Evolutionary conservation across 768 basidiomycete genomes (phyloP), one percentile per base, ranked within the genome.

Genomic region (Paxillus ammoniavirescens): DNA sequence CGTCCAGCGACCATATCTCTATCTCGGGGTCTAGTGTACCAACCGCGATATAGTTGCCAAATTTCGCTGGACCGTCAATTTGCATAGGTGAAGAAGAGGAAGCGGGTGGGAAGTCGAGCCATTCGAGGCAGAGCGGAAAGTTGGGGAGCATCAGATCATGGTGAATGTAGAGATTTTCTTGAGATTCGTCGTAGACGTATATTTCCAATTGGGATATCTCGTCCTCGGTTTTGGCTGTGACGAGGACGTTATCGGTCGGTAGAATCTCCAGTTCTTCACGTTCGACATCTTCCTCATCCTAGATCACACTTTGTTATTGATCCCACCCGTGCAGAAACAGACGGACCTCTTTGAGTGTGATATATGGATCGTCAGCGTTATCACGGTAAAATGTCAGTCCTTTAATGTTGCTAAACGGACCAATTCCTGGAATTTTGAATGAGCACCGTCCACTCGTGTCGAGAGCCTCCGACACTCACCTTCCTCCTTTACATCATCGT

Each of bases 141-240:
- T 92, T 93, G 58, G 96, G 94, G 30, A 99, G 82, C 86, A 99
- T 92, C 68, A 98, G 80, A 70, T 99, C 97, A 72, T 99, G 97
- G 69, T 98, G 97, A 37, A 89, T 90, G 67, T 94, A 98, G 41
- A 98, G 82, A 67, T 92, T 93, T 67, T 94, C 92, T 73, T 90
- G 77, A 0, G 83, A 78, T 65, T 96, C 93, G 69, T 98, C 93
- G 72, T 97, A 98, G 63, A 98, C 87, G 72, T 96, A 96, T 59
- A 97, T 80, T 68, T 98, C 96, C 50, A 98, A 81, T 59, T 97
- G 93, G 2, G 95, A 95, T 50, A 98, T 82, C 58, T 98, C 94
- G 71, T 98, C 94, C 66, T 95, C 92, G 0, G 96, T 98, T 83
- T 94, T 95, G 33, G 95, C 95, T 33, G 86, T 75, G 30, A 98